phyloP scores from a whole-genome alignment of 805 yeast genomes.

The Schwanniomyces vanrijiae region DNA sequence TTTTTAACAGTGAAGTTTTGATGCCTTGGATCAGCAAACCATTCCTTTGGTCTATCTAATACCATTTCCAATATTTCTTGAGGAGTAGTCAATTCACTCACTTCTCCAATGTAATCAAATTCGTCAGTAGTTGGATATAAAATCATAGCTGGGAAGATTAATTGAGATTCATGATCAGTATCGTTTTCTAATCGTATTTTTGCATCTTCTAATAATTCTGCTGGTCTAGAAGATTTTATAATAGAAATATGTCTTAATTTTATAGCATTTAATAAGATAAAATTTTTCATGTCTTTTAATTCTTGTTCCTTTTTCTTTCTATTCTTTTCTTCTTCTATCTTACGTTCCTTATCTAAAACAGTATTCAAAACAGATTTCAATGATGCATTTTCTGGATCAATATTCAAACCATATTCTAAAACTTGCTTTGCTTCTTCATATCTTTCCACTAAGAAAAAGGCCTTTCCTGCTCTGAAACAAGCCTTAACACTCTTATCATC shows the following conservation, averaged over 20 bases:
- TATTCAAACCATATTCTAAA: conserved; percentile 58
- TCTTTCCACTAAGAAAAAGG: conserved; percentile 66
- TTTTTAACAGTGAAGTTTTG: conserved; percentile 55
- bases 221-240: conserved; percentile 51
- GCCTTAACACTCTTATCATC: conserved; percentile 82
- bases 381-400: conserved; percentile 62
- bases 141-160: conserved; percentile 78
- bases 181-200: conserved; percentile 61
- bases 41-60: conserved; percentile 61
- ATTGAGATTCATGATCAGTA: conserved; percentile 69
- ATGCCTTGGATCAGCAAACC: conserved; percentile 67
- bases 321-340: conserved; percentile 25
- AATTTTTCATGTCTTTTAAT: conserved; percentile 40
- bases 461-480: conserved; percentile 78
- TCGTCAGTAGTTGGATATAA: conserved; percentile 83
- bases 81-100: conserved; percentile 72
- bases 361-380: conserved; percentile 46
- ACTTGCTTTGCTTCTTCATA: conserved; percentile 72
- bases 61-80: conserved; percentile 60
- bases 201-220: conserved; percentile 54
- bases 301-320: conserved; percentile 37
- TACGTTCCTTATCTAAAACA: conserved; percentile 38
- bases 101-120: conserved; percentile 75
- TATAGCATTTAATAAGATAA: conserved; percentile 58
- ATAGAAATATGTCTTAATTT: conserved; percentile 55